phyloP scores from a whole-genome alignment of 768 basidiomycete genomes.

The Saitozyma podzolica region DNA sequence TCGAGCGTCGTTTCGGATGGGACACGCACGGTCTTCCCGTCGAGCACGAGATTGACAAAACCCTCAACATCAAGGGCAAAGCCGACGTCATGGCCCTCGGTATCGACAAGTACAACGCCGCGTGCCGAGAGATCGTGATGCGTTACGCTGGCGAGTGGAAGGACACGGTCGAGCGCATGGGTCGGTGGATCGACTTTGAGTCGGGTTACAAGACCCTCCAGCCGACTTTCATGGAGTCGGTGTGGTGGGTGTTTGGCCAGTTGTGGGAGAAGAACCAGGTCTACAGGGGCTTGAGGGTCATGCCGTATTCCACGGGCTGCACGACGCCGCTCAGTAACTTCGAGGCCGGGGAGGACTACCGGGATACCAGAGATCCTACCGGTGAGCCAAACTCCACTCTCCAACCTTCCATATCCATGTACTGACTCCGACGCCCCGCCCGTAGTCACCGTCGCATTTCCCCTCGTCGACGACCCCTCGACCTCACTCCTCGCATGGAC shows the following conservation, averaged over 20 bases:
- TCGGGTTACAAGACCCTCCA: slow-evolving; percentile 99
- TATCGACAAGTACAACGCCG: slow-evolving; percentile 94
- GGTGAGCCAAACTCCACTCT: slow-evolving; percentile 57
- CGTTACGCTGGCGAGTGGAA: slow-evolving; percentile 94
- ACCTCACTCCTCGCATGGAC: slow-evolving; percentile 96
- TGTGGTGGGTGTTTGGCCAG: slow-evolving; percentile 98
- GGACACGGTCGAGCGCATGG: slow-evolving; percentile 92
- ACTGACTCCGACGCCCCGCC: not conserved
- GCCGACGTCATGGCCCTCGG: slow-evolving; percentile 94
- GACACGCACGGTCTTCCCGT: slow-evolving; percentile 98
- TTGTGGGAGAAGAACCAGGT: slow-evolving; percentile 91
- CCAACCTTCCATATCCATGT: no score
- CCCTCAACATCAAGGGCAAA: slow-evolving; percentile 83
- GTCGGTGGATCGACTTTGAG: slow-evolving; percentile 99
- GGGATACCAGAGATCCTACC: slow-evolving; percentile 91
- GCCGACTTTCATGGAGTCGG: slow-evolving; percentile 89
- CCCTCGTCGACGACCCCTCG: slow-evolving; percentile 84
- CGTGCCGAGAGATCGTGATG: slow-evolving; percentile 97
- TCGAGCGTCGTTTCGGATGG: slow-evolving; percentile 94
- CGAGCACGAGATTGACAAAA: slow-evolving; percentile 99
- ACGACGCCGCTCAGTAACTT: slow-evolving; percentile 97
- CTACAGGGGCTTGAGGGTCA: slow-evolving; percentile 88
- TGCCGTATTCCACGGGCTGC: slow-evolving; percentile 97
- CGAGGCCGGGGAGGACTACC: slow-evolving; percentile 88
- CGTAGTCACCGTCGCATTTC: slow-evolving; percentile 86